Evolutionary conservation across 2,329 filamentous ascomycete genomes (phyloP), one percentile per base, ranked within the genome.

Genomic region (Colletotrichum siamense): DNA sequence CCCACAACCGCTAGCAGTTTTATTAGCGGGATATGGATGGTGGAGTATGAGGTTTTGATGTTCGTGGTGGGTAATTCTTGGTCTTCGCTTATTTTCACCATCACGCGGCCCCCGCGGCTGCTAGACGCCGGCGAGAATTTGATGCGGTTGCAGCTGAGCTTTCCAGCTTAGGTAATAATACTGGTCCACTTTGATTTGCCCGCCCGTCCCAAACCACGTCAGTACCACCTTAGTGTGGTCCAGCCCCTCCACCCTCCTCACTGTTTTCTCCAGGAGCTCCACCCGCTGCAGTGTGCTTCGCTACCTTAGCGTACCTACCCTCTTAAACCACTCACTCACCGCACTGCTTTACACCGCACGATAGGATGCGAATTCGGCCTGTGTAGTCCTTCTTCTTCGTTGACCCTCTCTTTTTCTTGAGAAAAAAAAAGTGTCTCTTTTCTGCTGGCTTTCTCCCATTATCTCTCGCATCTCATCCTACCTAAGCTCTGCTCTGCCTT

Each of bases 1-100:
- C 82, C 13, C 82, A 78, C 9, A 30, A 44, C 24, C 74, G 73
- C 32, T 73, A 62, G 32, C 15, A 24, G 6, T 24, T 12, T 59
- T 24, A 7, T 28, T 9, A n/a, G 13, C 12, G 59, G 28, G 34
- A 34, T 28, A 12, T 26, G 30, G 59, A 12, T 13, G 28, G 18
- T 34, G 28, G 30, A n/a, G 28, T 26, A 62, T n/a, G 59, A 34
- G 28, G n/a, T 52, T 22, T 22, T 13, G 44, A 52, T 52, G n/a
- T 52, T 52, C 44, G n/a, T 52, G 44, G 44, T n/a, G 44, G 44
- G 44, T 52, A 22, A 7, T 18, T 39, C 36, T 39, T 13, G 9
- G n/a, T 52, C 44, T 52, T 49, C 18, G 44, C 44, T 52, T 52
- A 10, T 52, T 52, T 52, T 22, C 44, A 52, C 44, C 44, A 22